phyloP scores from a whole-genome alignment of 352 stramenopile genomes.

The Globisporangium cystogenes region DNA sequence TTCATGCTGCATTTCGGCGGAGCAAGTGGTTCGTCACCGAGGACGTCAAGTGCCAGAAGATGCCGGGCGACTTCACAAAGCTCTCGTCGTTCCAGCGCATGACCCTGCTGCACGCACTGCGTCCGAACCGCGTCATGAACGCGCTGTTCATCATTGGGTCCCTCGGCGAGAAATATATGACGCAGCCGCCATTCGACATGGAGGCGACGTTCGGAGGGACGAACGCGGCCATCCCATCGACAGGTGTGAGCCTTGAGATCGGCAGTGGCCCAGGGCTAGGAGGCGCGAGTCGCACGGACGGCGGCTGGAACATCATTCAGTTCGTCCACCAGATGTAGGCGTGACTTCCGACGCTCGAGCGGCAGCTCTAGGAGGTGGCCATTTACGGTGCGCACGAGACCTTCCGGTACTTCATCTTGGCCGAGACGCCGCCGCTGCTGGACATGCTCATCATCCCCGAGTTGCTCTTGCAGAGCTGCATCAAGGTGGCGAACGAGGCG shows the following conservation, averaged over 20 bases:
- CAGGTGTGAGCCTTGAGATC: constrained; percentile 89
- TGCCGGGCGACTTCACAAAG: constrained; percentile 91
- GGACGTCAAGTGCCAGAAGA: constrained; percentile 91
- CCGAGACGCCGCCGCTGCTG: constrained; percentile 88
- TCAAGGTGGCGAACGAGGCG: constrained; percentile 96
- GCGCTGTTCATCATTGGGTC: constrained; percentile 91
- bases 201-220: constrained; percentile 90
- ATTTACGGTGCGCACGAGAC: constrained; percentile 89
- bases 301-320: constrained; percentile 95
- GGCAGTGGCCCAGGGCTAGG: constrained; percentile 93
- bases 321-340: constrained; percentile 96
- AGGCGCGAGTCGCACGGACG: constrained; percentile 88
- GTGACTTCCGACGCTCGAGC: constrained; percentile 92
- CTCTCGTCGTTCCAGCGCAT: constrained; percentile 77
- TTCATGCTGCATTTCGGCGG: no score
- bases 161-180: constrained; percentile 89
- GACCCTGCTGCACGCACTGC: constrained; percentile 90
- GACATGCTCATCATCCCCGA: constrained; percentile 97
- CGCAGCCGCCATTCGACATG: constrained; percentile 90
- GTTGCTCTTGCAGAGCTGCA: constrained; percentile 92
- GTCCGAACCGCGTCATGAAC: constrained; percentile 93
- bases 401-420: constrained; percentile 96
- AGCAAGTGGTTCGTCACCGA: constrained; percentile 95
- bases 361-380: constrained; percentile 88
- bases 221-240: constrained; percentile 83